Base-by-base conservation (phyloP, 2,329 filamentous ascomycete genomes). In the Incumbomyces delicatus region DNA sequence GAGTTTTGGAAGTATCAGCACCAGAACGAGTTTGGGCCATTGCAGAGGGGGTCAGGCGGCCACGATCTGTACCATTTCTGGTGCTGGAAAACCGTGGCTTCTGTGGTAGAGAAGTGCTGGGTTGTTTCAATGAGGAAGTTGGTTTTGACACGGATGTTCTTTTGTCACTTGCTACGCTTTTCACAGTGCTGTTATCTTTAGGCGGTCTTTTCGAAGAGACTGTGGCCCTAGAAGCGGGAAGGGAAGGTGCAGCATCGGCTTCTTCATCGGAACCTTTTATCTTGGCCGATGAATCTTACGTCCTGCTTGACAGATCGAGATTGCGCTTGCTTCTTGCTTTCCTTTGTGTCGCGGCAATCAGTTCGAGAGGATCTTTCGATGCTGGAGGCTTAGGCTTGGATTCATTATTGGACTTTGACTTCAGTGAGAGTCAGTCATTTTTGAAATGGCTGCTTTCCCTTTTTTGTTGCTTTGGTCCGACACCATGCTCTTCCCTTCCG, bases 201-300 rank as follows among this genome's bases (percentile, higher is more conserved):
- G n/a, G n/a, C n/a, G n/a, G n/a, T n/a, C n/a, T n/a, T n/a, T n/a
- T n/a, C n/a, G n/a, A n/a, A n/a, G n/a, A n/a, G n/a, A n/a, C n/a
- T n/a, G n/a, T n/a, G n/a, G n/a, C n/a, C n/a, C n/a, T n/a, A n/a
- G n/a, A n/a, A n/a, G 42, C 16, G 22, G 32, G 13, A 34, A 49
- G 14, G 18, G 47, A 4, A 8, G 33, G 41, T n/a, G 10, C 20
- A 34, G 20, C 62, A 33, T 70, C 70, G 40, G 68, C 67, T 39
- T 73, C 69, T 39, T 70, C 68, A 41, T 73, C 70, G 1, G 74
- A 76, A 53, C 73, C 71, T 45, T 73, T 65, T 16, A 77, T 71
- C 43, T 69, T 68, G 57, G 76, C 74, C 1, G 70, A 68, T 76
- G 61, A 73, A 67, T 54, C 73, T 69, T 41, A 58, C 59, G 39